These are phyloP conservation scores for Kalaharituber pfeilii DNA, from an alignment of 2,329 filamentous ascomycete genomes.

Conservation along the genomic window DNA sequence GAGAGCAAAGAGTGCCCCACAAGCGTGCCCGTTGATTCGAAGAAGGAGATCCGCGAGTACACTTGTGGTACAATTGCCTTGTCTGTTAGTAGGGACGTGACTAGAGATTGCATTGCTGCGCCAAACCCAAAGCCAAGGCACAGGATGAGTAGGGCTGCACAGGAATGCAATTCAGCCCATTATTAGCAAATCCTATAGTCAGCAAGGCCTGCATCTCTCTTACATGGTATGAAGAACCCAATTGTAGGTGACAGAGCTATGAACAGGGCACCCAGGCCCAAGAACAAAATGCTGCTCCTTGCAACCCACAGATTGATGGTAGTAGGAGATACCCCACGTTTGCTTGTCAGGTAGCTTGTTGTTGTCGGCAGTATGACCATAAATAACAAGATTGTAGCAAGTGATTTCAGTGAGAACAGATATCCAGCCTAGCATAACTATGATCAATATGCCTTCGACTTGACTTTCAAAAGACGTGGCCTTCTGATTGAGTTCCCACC, in stretches of 20 bases:
- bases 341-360: neutral
- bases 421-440: neutral
- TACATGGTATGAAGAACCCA: slow-evolving; percentile 2
- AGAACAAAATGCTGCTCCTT: slow-evolving; percentile 1
- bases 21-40: neutral
- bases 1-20: slow-evolving; percentile 1
- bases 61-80: neutral
- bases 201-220: neutral
- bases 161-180: slow-evolving; percentile 1
- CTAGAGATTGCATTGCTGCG: slow-evolving; percentile 2
- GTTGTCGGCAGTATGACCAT: slow-evolving; percentile 1
- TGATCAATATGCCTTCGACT: neutral
- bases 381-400: slow-evolving; percentile 1
- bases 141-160: slow-evolving; percentile 2
- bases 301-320: slow-evolving; percentile 1
- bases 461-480: neutral
- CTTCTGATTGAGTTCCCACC: neutral
- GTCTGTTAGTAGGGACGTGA: neutral
- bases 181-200: neutral
- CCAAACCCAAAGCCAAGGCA: slow-evolving; percentile 2
- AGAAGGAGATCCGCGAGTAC: neutral
- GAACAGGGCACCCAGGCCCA: neutral
- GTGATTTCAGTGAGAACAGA: slow-evolving; percentile 2
- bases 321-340: neutral
- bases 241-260: slow-evolving; percentile 4